Evolutionary conservation across 2,329 filamentous ascomycete species (phyloP).

Genomic region (Epichloe typhina): DNA sequence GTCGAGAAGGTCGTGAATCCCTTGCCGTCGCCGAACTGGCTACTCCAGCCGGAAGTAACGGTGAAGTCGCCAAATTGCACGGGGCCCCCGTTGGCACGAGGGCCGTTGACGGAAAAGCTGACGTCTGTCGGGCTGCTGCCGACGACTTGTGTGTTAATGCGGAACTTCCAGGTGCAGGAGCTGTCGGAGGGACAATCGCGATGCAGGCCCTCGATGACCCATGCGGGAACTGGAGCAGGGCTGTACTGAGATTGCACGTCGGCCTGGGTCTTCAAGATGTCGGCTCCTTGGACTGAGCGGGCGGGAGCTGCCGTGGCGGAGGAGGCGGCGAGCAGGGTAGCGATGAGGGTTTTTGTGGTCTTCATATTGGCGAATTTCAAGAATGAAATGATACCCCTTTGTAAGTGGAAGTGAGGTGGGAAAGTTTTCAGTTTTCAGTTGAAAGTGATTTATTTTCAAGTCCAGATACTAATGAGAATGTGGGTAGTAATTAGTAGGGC

Average conservation of each 20-base stretch:
- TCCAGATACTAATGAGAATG: too few relatives aligned
- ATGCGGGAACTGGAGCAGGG: conserved; percentile 15
- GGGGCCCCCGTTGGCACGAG: conserved; percentile 25
- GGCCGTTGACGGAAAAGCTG: conserved; percentile 24
- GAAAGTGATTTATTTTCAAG: too few relatives aligned
- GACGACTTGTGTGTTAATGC: conserved; percentile 23
- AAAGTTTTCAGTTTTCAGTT: too few relatives aligned
- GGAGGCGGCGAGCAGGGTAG: conserved; percentile 21
- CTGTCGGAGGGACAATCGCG: conserved; percentile 27
- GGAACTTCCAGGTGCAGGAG: conserved; percentile 31
- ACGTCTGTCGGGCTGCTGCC: conserved; percentile 18
- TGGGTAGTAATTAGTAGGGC: too few relatives aligned
- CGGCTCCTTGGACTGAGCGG: too few relatives aligned
- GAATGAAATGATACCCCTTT: background rate
- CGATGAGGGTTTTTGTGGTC: conserved; percentile 25
- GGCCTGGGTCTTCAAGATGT: too few relatives aligned
- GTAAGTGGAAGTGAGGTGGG: too few relatives aligned
- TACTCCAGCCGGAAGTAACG: conserved; percentile 13
- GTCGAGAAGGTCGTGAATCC: conserved; percentile 31
- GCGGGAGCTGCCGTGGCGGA: conserved; percentile 16
- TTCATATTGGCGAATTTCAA: conserved; percentile 22
- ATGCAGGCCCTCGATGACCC: conserved; percentile 28
- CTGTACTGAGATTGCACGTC: too few relatives aligned
- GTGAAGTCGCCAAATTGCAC: conserved; percentile 34
- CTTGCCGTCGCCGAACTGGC: too few relatives aligned